A percentile compares a stretch with the other conserved stretches of the same genome.
These are phyloP conservation scores for Colletotrichum tamarilloi DNA, from an alignment of 2,329 filamentous ascomycete genomes.

Conservation along the genomic window DNA sequence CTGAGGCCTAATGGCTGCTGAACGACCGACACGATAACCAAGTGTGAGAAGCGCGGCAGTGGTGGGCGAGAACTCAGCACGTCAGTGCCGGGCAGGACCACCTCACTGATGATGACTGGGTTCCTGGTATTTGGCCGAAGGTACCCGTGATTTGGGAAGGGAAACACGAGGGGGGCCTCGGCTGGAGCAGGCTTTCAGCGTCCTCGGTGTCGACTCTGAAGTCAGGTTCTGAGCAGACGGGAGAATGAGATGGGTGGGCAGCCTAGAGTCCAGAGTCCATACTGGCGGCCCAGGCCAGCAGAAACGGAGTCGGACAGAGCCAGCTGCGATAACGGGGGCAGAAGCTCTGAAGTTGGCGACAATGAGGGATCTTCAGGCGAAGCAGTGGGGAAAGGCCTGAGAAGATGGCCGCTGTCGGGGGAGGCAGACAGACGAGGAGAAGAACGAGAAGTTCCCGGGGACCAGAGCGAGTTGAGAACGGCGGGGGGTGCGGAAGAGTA, in stretches of 20 bases:
- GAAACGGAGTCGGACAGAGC: not conserved
- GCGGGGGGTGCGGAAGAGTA: not conserved
- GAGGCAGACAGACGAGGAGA: not conserved
- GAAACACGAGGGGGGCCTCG: not conserved
- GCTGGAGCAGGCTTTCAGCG: not conserved
- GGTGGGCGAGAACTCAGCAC: not conserved
- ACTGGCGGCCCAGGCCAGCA: no score
- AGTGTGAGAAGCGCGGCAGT: not conserved
- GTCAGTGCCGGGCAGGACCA: not conserved
- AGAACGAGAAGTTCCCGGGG: slow-evolving; percentile 3
- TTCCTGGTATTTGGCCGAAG: slow-evolving; percentile 3
- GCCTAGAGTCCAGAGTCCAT: not conserved
- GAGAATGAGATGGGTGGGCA: not conserved
- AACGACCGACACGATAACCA: not conserved
- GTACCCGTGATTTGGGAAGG: not conserved
- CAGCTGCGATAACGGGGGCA: slow-evolving; percentile 31
- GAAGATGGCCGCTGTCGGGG: slow-evolving; percentile 28
- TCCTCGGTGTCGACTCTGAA: not conserved
- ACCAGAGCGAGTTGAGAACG: not conserved
- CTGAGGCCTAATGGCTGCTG: not conserved
- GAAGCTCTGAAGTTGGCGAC: slow-evolving; percentile 13
- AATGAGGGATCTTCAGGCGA: not conserved
- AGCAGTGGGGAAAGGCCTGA: slow-evolving; percentile 19
- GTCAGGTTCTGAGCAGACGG: not conserved
- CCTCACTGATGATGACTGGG: not conserved